These are phyloP conservation scores for Hortaea sp. DNA, from an alignment of 2,329 filamentous ascomycete genomes.

Conservation along the genomic window DNA sequence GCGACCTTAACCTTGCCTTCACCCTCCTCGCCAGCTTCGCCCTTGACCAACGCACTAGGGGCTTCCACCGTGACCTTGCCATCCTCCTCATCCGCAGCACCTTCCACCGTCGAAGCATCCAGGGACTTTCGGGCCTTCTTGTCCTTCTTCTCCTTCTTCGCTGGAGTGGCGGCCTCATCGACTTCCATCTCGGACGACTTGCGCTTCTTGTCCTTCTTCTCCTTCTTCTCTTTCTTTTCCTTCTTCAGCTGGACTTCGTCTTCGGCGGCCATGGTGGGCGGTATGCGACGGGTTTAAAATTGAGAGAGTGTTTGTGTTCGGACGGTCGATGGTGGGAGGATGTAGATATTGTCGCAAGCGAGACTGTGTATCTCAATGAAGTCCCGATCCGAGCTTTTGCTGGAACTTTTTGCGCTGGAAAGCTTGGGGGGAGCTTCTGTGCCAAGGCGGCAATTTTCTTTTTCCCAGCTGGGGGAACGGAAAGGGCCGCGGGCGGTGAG, in stretches of 20 bases:
- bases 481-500: too few relatives aligned
- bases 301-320: too few relatives aligned
- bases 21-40: slow-evolving; percentile 17
- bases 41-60: slow-evolving; percentile 26
- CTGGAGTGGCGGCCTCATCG: slow-evolving; percentile 9
- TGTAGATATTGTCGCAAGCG: too few relatives aligned
- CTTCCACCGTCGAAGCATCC: not conserved
- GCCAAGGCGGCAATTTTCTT: too few relatives aligned
- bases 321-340: too few relatives aligned
- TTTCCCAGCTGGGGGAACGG: too few relatives aligned
- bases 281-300: not conserved
- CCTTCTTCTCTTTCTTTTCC: slow-evolving; percentile 19
- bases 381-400: too few relatives aligned
- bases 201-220: slow-evolving; percentile 30
- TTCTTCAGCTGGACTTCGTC: not conserved
- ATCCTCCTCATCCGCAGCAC: slow-evolving; percentile 37
- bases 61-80: slow-evolving; percentile 10
- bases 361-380: too few relatives aligned
- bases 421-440: too few relatives aligned
- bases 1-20: slow-evolving; percentile 25
- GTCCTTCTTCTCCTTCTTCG: slow-evolving; percentile 22
- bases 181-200: slow-evolving; percentile 21
- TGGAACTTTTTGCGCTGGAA: too few relatives aligned
- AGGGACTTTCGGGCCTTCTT: slow-evolving; percentile 26
- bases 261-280: not conserved